Evolutionary conservation across 2,329 filamentous ascomycete genomes (phyloP).

Genomic region (Cercospora sojina): DNA sequence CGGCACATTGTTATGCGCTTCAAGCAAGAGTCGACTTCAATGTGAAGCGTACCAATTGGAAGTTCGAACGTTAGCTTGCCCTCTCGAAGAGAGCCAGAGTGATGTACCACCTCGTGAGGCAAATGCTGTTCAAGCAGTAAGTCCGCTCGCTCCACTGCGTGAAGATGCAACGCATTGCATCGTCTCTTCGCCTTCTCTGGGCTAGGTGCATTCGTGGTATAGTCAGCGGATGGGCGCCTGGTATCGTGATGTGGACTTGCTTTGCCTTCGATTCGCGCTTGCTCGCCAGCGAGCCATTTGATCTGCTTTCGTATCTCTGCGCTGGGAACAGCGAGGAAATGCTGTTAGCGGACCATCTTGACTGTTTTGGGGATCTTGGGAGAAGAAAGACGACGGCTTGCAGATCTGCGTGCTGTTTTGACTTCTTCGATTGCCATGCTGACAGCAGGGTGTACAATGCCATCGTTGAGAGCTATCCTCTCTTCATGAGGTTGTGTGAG

Average conservation of each 20-base stretch:
- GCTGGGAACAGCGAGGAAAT: background rate
- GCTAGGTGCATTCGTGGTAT: background rate
- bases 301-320: background rate
- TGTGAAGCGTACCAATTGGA: background rate
- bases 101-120: background rate
- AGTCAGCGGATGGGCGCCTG: background rate
- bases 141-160: background rate
- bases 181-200: background rate
- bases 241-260: background rate
- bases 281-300: background rate
- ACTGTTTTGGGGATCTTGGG: background rate
- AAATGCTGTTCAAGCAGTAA: background rate
- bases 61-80: background rate
- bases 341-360: background rate
- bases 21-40: background rate
- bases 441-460: background rate
- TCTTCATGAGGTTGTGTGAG: background rate
- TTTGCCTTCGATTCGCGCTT: background rate
- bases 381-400: background rate
- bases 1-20: background rate
- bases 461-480: background rate
- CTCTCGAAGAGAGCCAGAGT: background rate
- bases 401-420: background rate
- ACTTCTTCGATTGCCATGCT: background rate
- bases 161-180: background rate